Evolutionary conservation across 345 rosid species (phyloP), one percentile per base, ranked within the genome.

Genomic region (Mallotus nudiflorus): DNA sequence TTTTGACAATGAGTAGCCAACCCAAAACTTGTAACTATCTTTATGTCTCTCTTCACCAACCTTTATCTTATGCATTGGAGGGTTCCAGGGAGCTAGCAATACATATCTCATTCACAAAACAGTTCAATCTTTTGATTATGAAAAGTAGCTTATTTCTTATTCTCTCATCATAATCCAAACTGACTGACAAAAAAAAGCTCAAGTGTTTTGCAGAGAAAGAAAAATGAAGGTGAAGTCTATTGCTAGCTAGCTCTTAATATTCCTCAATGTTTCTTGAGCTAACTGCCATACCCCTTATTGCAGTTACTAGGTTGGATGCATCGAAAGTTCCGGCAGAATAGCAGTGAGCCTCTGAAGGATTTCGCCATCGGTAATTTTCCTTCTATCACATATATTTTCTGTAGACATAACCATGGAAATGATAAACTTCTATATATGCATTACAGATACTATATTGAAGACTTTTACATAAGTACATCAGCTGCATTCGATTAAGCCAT

Each of bases 231-330:
- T 87, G 72, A 62, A 46, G 15, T 29, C 20, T 20, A 40, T 18
- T n/a, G n/a, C n/a, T n/a, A n/a, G n/a, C n/a, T n/a, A n/a, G 39
- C 35, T 29, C 3, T 27, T 22, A 31, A 45, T 16, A 29, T 55
- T 60, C 49, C 31, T 60, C 62, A 44, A 29, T 68, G 59, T 33
- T 62, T 55, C 51, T 46, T 55, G 45, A 62, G 40, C 51, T 69
- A 57, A 75, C 13, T 5, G 18, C 13, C 18, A 22, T n/a, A 57
- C 71, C 66, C 49, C 54, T 70, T 70, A 71, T 59, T 79, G 86
- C 82, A 91, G 93, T 82, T 91, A 73, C 85, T 86, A 37, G 91
- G 88, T 67, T 91, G 96, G 96, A 88, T 91, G 96, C 93, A 91
- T 75, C 86, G 96, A 0, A 91, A 91, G 80, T 82, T 88, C 53